These are phyloP conservation scores for Fusarium phyllophilum DNA, from an alignment of 2,329 filamentous ascomycete genomes.

Conservation along the genomic window DNA sequence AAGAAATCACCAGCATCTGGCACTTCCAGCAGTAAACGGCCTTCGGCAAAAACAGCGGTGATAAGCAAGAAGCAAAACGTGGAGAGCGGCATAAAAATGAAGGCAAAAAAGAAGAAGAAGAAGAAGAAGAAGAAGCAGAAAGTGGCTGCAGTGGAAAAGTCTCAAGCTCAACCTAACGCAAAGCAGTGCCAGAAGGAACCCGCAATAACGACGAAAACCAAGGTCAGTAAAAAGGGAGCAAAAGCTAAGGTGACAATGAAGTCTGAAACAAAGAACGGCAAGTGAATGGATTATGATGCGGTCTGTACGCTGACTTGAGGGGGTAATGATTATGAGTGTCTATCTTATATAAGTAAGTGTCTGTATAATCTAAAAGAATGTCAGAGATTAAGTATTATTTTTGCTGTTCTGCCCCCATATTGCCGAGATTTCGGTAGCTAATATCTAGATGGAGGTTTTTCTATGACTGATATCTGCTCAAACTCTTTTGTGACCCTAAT, in stretches of 20 bases:
- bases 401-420: not conserved
- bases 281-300: not conserved
- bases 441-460: not conserved
- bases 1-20: not conserved
- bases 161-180: not conserved
- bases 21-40: not conserved
- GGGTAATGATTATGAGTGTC: not conserved
- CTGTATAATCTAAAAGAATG: not conserved
- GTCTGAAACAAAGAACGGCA: not conserved
- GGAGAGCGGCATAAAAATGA: not conserved
- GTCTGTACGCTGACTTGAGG: rapidly evolving
- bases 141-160: too few relatives aligned
- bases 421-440: not conserved
- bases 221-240: not conserved
- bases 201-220: not conserved
- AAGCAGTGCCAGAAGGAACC: not conserved
- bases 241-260: rapidly evolving
- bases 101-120: not conserved
- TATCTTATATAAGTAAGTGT: not conserved
- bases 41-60: not conserved
- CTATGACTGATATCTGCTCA: not conserved
- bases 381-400: not conserved
- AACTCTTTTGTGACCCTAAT: constrained; percentile 3
- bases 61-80: too few relatives aligned
- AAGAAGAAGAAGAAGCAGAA: not conserved